Evolutionary conservation across 306 rosid species (phyloP), one percentile per base, ranked within the genome.

Genomic region (Herpetospermum pedunculosum): DNA sequence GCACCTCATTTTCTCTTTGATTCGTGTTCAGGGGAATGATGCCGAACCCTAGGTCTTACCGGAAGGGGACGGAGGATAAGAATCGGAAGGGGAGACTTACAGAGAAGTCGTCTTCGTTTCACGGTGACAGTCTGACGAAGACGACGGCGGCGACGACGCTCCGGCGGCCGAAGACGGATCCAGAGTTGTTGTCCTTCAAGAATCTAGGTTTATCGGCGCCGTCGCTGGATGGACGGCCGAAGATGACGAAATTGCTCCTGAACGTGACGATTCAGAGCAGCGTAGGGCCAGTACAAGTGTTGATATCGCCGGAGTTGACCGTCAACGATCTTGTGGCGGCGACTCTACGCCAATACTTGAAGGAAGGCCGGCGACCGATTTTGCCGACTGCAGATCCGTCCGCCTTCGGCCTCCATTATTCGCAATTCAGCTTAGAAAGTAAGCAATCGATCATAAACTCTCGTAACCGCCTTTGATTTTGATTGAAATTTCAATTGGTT

Each of bases 351-450:
- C 88, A 84, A 78, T 88, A 89, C 79, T 78, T 72, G 2, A 94
- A 87, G 79, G 99, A 94, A 77, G 79, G 84, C 21, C 96, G 97
- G 70, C 92, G 99, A 10, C 97, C 97, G 6, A 82, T 88, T 52
- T 50, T 91, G 62, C 78, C 85, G 29, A 64, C 86, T 69, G 30
- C 53, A 8, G 80, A 75, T 9, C 76, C 89, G 5, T 71, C 86
- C 13, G 35, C 44, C 13, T 91, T 89, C 81, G 90, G 84, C 70
- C 99, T 94, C 79, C 96, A 94, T 73, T 94, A 88, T 67, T 91
- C 97, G 1, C 99, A 94, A 81, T 94, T 94, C 85, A 90, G 97
- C 84, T 76, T 94, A 83, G 96, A 94, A 88, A 85, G 99, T 94
- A 77, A 80, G 90, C 30, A 5, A 19, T 30, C 57, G 11, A 63